Percentiles rank a stretch among this genome's conserved stretches.
These are phyloP conservation scores for Phytophthora hybrid DNA, from an alignment of 352 stramenopile species.

Conservation along the genomic window DNA sequence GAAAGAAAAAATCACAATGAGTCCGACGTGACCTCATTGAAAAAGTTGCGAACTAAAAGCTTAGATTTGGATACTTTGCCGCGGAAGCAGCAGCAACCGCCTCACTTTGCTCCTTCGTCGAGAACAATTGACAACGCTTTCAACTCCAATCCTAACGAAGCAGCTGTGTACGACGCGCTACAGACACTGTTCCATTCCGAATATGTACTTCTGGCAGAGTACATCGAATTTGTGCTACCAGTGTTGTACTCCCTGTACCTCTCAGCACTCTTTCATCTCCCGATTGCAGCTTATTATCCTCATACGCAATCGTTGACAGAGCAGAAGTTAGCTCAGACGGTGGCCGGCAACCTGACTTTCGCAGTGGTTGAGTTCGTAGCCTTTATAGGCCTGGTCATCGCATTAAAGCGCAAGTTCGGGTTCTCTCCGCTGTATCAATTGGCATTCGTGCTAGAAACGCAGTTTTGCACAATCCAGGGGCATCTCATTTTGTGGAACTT, in stretches of 20 bases:
- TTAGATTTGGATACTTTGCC: neutral
- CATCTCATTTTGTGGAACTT: neutral
- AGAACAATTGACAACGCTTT: neutral
- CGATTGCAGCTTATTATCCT: neutral
- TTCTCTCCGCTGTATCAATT: neutral
- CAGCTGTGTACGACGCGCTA: neutral
- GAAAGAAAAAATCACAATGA: neutral
- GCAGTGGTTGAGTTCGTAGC: neutral
- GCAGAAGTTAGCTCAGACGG: neutral
- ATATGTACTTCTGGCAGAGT: neutral
- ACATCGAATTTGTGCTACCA: neutral
- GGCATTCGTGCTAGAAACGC: neutral
- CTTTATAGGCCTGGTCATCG: neutral
- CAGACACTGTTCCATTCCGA: neutral
- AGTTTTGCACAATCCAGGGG: neutral
- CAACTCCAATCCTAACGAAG: neutral
- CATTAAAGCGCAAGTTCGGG: neutral
- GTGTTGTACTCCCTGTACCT: neutral
- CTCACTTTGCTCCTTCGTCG: neutral
- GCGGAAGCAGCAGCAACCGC: neutral
- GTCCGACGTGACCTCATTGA: neutral
- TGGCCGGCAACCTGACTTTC: neutral
- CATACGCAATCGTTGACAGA: neutral
- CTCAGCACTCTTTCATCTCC: neutral
- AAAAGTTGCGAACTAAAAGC: neutral